phyloP scores from a whole-genome alignment of 1,284 basidiomycete species.

The Ceraceosorus bombacis region DNA sequence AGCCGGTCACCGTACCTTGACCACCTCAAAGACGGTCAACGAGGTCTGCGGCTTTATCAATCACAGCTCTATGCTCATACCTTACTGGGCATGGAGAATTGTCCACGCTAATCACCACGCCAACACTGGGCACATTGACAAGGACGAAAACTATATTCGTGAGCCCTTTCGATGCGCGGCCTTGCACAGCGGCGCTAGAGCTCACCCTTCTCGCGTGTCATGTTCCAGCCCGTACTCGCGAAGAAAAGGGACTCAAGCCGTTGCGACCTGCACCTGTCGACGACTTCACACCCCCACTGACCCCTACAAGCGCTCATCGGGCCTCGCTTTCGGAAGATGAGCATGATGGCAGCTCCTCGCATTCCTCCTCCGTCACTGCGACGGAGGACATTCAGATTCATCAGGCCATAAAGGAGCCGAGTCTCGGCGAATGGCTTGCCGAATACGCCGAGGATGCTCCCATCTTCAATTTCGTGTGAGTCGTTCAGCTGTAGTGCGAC shows the following conservation, averaged over 20 bases:
- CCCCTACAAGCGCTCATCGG: no score
- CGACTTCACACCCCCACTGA: neutral
- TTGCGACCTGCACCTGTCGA: conserved; percentile 26
- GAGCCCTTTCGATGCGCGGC: no score
- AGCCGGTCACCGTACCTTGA: conserved; percentile 86
- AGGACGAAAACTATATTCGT: conserved; percentile 86
- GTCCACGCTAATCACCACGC: conserved; percentile 95
- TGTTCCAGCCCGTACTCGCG: conserved; percentile 65
- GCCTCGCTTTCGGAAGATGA: no score
- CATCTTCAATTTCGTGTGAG: conserved; percentile 60
- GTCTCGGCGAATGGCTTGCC: conserved; percentile 53
- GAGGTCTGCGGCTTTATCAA: conserved; percentile 87
- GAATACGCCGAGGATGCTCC: conserved; percentile 91
- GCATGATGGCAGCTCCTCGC: no score
- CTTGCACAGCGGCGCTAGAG: no score
- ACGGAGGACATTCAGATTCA: no score
- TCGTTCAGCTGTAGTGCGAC: no score
- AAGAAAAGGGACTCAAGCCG: conserved; percentile 51
- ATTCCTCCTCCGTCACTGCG: no score
- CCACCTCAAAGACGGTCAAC: conserved; percentile 71
- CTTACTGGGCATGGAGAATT: conserved; percentile 96
- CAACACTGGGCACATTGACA: conserved; percentile 82
- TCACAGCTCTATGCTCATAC: conserved; percentile 85
- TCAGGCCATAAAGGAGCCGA: conserved; percentile 50
- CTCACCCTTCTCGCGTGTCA: no score